These are phyloP conservation scores for Aspergillus melleus DNA, from an alignment of 2,329 filamentous ascomycete species.

Conservation along the genomic window DNA sequence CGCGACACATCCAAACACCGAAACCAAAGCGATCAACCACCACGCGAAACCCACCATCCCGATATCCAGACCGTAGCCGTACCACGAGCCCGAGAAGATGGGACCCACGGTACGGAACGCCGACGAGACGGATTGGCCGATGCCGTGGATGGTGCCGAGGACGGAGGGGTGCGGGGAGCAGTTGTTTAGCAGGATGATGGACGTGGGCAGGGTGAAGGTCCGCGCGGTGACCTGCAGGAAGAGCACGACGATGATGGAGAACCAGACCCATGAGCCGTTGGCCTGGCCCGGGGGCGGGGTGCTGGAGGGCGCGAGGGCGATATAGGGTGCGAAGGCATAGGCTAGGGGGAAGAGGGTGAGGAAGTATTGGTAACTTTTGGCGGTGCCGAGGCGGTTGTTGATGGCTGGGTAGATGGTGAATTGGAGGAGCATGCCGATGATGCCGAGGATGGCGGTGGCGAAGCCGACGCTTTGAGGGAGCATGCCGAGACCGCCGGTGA, in stretches of 20 bases:
- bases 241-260: conserved; percentile 63
- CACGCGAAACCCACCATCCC: conserved; percentile 59
- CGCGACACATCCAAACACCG: conserved; percentile 58
- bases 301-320: conserved; percentile 65
- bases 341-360: conserved; percentile 70
- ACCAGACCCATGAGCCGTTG: conserved; percentile 58
- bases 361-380: conserved; percentile 66
- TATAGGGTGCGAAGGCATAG: conserved; percentile 70
- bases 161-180: conserved; percentile 60
- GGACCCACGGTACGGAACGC: conserved; percentile 59
- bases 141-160: conserved; percentile 59
- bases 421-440: conserved; percentile 71
- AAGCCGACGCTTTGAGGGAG: conserved; percentile 68
- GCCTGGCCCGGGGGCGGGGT: conserved; percentile 42
- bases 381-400: conserved; percentile 66
- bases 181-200: conserved; percentile 62
- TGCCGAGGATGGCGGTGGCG: conserved; percentile 72
- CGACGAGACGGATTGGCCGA: conserved; percentile 57
- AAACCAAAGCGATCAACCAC: conserved; percentile 57
- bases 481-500: conserved; percentile 71
- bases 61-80: conserved; percentile 54
- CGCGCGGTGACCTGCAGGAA: conserved; percentile 70
- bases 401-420: conserved; percentile 69
- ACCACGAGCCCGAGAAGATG: conserved; percentile 57
- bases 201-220: conserved; percentile 66